Evolutionary conservation across 495 filamentous ascomycete species (phyloP).

Genomic region (Lepidopterella palustris): DNA sequence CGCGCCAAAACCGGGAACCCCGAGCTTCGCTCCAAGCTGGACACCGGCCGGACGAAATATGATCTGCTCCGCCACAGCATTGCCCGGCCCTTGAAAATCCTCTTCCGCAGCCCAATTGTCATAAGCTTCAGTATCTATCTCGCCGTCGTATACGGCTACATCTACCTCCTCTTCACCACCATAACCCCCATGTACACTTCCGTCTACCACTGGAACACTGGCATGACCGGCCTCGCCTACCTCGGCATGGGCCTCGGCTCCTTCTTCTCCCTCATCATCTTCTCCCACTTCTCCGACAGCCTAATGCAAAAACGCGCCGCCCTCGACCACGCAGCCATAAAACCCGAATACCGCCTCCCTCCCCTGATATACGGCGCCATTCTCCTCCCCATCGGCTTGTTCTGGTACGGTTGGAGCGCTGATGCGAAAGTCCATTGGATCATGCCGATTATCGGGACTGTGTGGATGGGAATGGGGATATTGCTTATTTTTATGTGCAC

Average conservation of each 20-base stretch:
- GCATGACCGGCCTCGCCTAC: conserved; percentile 35
- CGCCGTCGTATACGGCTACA: conserved; percentile 35
- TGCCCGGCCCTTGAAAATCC: conserved; percentile 26
- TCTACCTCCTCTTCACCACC: conserved; percentile 42
- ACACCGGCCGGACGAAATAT: conserved; percentile 2
- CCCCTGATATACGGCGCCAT: background rate
- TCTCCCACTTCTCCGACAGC: conserved; percentile 29
- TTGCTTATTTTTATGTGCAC: conserved; percentile 31
- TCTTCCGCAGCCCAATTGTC: conserved; percentile 38
- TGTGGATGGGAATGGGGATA: conserved; percentile 50
- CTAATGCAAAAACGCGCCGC: conserved; percentile 12
- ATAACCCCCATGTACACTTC: conserved; percentile 36
- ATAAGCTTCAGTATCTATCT: conserved; percentile 35
- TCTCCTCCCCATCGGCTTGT: background rate
- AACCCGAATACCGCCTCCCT: conserved; percentile 3
- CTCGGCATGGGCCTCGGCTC: conserved; percentile 37
- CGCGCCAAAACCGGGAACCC: conserved; percentile 16
- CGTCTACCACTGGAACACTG: conserved; percentile 33
- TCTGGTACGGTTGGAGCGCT: conserved; percentile 27
- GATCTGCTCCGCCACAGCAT: conserved; percentile 6
- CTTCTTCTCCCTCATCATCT: conserved; percentile 27
- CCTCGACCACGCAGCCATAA: conserved; percentile 32
- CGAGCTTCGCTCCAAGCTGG: conserved; percentile 12
- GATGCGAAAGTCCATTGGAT: conserved; percentile 24
- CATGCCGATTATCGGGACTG: conserved; percentile 53